phyloP scores from a whole-genome alignment of 2,329 filamentous ascomycete species.

The Neonectria hederae region DNA sequence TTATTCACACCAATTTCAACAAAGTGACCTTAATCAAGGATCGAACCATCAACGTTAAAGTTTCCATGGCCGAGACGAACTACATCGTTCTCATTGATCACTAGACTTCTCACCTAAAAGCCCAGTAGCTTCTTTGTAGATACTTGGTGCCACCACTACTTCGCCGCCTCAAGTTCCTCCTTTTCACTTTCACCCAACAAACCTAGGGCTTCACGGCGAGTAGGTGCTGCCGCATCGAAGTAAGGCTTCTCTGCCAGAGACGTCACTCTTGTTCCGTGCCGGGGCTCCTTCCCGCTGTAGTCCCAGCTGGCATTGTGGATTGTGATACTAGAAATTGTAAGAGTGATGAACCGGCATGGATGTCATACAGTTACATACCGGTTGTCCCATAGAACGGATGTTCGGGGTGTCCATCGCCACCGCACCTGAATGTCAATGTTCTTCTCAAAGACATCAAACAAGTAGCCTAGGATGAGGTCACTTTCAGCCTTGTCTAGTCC shows the following conservation, averaged over 20 bases:
- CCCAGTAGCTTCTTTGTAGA: fast-evolving
- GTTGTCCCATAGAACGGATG: conserved; percentile 78
- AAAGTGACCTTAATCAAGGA: too few relatives aligned
- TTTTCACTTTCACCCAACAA: conserved; percentile 66
- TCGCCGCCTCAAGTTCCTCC: conserved; percentile 37
- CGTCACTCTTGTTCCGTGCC: conserved; percentile 78
- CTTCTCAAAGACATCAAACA: conserved; percentile 74
- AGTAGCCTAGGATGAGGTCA: conserved; percentile 71
- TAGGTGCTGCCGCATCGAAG: conserved; percentile 71
- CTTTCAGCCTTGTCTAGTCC: conserved; percentile 75
- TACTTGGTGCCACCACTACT: not conserved
- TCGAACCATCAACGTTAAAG: too few relatives aligned
- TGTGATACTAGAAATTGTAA: conserved; percentile 61
- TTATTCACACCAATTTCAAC: too few relatives aligned
- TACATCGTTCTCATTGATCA: too few relatives aligned
- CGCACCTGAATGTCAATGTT: conserved; percentile 78
- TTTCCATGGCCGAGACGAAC: too few relatives aligned
- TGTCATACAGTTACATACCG: conserved; percentile 51
- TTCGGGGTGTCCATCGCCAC: conserved; percentile 75
- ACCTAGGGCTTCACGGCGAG: conserved; percentile 72
- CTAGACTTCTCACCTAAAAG: too few relatives aligned
- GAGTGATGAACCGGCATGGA: not conserved
- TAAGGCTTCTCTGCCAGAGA: conserved; percentile 76
- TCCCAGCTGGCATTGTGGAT: conserved; percentile 81
- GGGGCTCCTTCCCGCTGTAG: conserved; percentile 71